Conservation (phyloP, 805 yeast species). For the Zygoascus tannicola region DNA sequence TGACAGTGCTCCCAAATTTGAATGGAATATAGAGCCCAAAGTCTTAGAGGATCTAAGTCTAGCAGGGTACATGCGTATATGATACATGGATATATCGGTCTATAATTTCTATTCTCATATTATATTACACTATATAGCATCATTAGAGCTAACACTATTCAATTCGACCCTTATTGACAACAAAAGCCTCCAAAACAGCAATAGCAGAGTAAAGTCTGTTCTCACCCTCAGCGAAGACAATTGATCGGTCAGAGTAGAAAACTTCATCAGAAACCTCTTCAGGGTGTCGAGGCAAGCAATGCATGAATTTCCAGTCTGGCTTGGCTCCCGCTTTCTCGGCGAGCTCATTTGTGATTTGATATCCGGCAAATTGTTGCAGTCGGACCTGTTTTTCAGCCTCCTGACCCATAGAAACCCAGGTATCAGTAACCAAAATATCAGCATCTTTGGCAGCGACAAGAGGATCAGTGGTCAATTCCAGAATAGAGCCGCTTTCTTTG, state of each 20-base stretch:
- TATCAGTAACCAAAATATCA: slow-evolving; percentile 84
- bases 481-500: slow-evolving; percentile 28
- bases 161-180: slow-evolving; percentile 60
- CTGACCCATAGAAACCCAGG: slow-evolving; percentile 98
- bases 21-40: slow-evolving; percentile 17
- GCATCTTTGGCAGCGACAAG: slow-evolving; percentile 62
- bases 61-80: slow-evolving; percentile 9
- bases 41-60: slow-evolving; percentile 9
- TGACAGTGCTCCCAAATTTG: slow-evolving; percentile 1
- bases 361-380: slow-evolving; percentile 74
- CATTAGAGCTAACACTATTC: not conserved
- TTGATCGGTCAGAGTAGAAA: slow-evolving; percentile 70
- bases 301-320: slow-evolving; percentile 83
- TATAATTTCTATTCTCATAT: not conserved
- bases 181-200: slow-evolving; percentile 85
- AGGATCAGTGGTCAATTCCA: slow-evolving; percentile 65
- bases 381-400: slow-evolving; percentile 67
- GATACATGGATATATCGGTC: no score
- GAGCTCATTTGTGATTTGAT: slow-evolving; percentile 68
- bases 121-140: not conserved
- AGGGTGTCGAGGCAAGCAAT: slow-evolving; percentile 89
- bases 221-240: slow-evolving; percentile 94
- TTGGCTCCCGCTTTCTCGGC: slow-evolving; percentile 49
- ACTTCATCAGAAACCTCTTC: slow-evolving; percentile 94
- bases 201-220: slow-evolving; percentile 94